Conservation (phyloP, 2,329 filamentous ascomycete species). For the Penicillium sp. region DNA sequence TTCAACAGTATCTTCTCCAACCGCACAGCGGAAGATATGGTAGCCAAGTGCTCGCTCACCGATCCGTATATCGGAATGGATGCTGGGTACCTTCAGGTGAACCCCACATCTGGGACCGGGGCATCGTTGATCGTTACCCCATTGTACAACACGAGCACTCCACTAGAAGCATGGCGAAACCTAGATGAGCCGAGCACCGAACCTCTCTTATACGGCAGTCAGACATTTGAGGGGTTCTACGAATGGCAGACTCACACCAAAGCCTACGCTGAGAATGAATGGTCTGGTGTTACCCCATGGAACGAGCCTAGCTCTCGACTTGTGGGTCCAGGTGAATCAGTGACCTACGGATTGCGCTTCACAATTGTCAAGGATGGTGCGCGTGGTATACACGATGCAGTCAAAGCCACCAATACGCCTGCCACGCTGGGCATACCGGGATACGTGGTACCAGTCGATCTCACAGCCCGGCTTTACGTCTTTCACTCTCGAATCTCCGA, state of each 20-base stretch:
- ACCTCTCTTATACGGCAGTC: conserved; percentile 50
- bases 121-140: background rate
- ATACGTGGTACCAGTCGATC: background rate
- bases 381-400: background rate
- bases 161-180: background rate
- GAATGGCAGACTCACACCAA: conserved; percentile 57
- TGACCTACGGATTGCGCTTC: background rate
- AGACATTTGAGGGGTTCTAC: conserved; percentile 60
- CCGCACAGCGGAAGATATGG: background rate
- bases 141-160: background rate
- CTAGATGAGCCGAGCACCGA: conserved; percentile 46
- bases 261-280: conserved; percentile 58
- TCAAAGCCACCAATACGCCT: background rate
- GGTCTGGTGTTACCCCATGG: conserved; percentile 53
- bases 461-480: background rate
- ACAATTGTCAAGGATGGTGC: background rate
- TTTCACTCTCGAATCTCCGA: background rate
- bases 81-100: background rate
- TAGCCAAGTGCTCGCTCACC: background rate
- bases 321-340: background rate
- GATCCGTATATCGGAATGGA: background rate
- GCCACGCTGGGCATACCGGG: background rate
- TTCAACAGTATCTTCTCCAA: background rate
- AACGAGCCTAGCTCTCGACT: conserved; percentile 35
- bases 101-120: background rate